Percentiles rank a stretch among this genome's conserved stretches.
phyloP scores from a whole-genome alignment of 345 rosid genomes.

The Durio zibethinus region DNA sequence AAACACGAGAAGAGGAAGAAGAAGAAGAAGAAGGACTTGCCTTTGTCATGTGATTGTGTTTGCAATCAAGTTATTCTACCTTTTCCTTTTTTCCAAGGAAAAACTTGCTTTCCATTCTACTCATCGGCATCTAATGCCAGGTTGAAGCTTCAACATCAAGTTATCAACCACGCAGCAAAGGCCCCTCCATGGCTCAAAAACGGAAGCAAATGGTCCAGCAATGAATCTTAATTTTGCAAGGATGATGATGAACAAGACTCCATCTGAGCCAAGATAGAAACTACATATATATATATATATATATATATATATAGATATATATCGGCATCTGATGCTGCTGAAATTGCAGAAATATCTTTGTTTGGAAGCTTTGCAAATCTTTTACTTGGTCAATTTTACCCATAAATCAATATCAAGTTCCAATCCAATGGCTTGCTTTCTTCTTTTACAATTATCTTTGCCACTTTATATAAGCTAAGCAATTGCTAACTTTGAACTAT shows the following conservation, averaged over 20 bases:
- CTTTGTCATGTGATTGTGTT: not conserved
- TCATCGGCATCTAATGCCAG: not conserved
- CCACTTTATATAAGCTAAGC: not conserved
- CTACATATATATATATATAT: not conserved
- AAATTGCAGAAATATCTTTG: not conserved
- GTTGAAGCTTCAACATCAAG: not conserved
- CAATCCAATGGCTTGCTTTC: not conserved
- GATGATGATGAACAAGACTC: not conserved
- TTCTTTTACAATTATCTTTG: not conserved
- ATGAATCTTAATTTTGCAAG: not conserved
- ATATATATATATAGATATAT: too few species aligned
- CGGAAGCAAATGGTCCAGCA: not conserved
- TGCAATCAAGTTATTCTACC: not conserved
- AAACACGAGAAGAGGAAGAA: not conserved
- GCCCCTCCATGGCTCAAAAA: constrained; percentile 10
- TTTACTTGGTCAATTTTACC: not conserved
- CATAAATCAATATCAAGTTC: not conserved
- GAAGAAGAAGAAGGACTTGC: not conserved
- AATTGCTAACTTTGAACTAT: not conserved
- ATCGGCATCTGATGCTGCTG: not conserved
- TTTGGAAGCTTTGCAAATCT: not conserved
- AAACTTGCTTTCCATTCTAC: not conserved
- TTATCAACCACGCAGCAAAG: constrained; percentile 26
- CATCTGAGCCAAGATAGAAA: not conserved
- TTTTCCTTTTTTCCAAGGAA: not conserved